phyloP scores from a whole-genome alignment of 306 rosid genomes.

The Astragalus glycyphyllos region DNA sequence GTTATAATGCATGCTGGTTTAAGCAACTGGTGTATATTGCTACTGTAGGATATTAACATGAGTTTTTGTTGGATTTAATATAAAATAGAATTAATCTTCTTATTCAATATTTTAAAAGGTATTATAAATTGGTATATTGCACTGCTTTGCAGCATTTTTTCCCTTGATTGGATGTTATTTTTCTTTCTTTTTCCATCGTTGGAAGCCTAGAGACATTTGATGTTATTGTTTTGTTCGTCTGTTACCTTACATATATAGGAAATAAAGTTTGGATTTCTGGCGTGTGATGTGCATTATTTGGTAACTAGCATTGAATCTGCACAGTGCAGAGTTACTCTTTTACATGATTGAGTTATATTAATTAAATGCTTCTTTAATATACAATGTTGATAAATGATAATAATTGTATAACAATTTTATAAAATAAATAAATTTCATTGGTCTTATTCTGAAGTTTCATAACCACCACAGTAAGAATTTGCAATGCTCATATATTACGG shows the following conservation, averaged over 20 bases:
- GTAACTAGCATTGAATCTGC: not conserved
- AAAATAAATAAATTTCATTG: too few species aligned
- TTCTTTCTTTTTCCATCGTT: not conserved
- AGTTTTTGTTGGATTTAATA: conserved; percentile 6
- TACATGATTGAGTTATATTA: conserved; percentile 13
- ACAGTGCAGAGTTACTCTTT: not conserved
- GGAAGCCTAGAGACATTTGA: not conserved
- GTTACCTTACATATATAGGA: conserved; percentile 13
- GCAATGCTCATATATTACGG: too few species aligned
- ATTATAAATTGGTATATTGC: not conserved
- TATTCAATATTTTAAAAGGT: conserved; percentile 2
- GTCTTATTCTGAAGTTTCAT: too few species aligned
- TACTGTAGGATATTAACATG: conserved; percentile 10
- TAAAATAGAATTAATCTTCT: not conserved
- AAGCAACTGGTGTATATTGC: conserved; percentile 7
- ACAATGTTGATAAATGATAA: not conserved
- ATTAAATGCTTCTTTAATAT: not conserved
- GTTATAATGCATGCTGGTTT: conserved; percentile 5
- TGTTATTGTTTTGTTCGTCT: conserved; percentile 5
- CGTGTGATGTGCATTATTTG: conserved; percentile 7
- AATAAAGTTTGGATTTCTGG: conserved; percentile 13
- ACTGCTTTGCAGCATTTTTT: not conserved
- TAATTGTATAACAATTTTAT: too few species aligned
- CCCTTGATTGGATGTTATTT: not conserved
- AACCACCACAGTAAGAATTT: too few species aligned